These are phyloP conservation scores for Albophoma yamanashiensis DNA, from an alignment of 2,329 filamentous ascomycete genomes.

Conservation along the genomic window DNA sequence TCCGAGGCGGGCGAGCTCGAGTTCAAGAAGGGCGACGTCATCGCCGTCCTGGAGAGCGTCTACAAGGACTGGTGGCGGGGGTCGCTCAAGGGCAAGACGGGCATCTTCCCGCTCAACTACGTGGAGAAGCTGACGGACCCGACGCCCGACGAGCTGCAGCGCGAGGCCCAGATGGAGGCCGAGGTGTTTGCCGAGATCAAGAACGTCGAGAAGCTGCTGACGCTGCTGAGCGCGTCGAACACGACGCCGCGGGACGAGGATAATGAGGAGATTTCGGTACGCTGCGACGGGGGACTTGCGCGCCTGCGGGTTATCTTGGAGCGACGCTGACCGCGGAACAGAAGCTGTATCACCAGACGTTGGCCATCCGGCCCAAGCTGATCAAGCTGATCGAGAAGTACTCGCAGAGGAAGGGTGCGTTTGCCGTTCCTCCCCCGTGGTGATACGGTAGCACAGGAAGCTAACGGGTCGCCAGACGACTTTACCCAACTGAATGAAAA, in stretches of 20 bases:
- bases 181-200: slow-evolving; percentile 56
- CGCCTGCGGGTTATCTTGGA: too few species aligned
- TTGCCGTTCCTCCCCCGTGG: not conserved
- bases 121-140: slow-evolving; percentile 96
- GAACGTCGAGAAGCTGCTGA: slow-evolving; percentile 62
- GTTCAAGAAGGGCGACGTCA: slow-evolving; percentile 94
- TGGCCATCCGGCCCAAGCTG: slow-evolving; percentile 89
- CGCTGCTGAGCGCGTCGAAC: slow-evolving; percentile 79
- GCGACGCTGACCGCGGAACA: slow-evolving; percentile 23
- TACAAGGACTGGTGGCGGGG: slow-evolving; percentile 99
- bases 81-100: slow-evolving; percentile 84
- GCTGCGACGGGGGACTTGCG: slow-evolving; percentile 10
- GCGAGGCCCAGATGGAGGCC: slow-evolving; percentile 89
- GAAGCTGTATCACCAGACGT: slow-evolving; percentile 82
- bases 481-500: slow-evolving; percentile 98
- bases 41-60: slow-evolving; percentile 92
- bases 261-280: slow-evolving; percentile 88
- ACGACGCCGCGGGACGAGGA: slow-evolving; percentile 74
- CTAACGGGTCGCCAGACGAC: slow-evolving; percentile 54
- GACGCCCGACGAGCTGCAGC: slow-evolving; percentile 85
- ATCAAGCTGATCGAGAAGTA: slow-evolving; percentile 99
- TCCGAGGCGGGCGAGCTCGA: slow-evolving; percentile 91
- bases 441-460: not conserved
- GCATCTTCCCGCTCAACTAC: slow-evolving; percentile 97
- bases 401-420: slow-evolving; percentile 89